phyloP scores from a whole-genome alignment of 352 stramenopile genomes.

The Globisporangium ultimum region DNA sequence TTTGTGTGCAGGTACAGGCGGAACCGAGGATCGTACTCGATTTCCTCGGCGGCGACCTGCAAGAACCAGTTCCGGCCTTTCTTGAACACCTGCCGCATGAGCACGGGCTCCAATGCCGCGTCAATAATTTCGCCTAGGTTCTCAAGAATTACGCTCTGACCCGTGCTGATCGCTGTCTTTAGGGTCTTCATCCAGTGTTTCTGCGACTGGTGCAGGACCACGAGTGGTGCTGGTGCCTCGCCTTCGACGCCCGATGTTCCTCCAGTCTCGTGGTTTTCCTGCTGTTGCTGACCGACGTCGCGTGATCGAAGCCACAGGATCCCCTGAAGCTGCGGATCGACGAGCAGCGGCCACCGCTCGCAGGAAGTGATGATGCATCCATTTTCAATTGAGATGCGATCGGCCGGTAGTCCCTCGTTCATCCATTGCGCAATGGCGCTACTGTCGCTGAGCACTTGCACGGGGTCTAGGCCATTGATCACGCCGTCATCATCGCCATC shows the following conservation, averaged over 20 bases:
- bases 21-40: slow-evolving; percentile 88
- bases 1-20: slow-evolving; percentile 90
- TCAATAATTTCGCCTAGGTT: slow-evolving; percentile 89
- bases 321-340: slow-evolving; percentile 89
- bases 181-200: slow-evolving; percentile 77
- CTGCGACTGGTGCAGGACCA: slow-evolving; percentile 72
- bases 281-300: slow-evolving; percentile 32
- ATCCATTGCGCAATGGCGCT: slow-evolving; percentile 88
- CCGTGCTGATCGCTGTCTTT: slow-evolving; percentile 67
- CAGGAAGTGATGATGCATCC: slow-evolving; percentile 90
- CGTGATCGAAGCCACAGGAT: slow-evolving; percentile 81
- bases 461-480: slow-evolving; percentile 59
- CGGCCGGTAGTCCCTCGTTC: slow-evolving; percentile 88
- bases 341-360: slow-evolving; percentile 85
- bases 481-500: slow-evolving; percentile 4
- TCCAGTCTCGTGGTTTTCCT: not conserved
- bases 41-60: slow-evolving; percentile 84
- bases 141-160: slow-evolving; percentile 88
- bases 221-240: slow-evolving; percentile 25
- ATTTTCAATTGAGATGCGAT: slow-evolving; percentile 92
- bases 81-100: slow-evolving; percentile 85
- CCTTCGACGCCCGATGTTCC: not conserved
- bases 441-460: slow-evolving; percentile 84
- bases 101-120: slow-evolving; percentile 81
- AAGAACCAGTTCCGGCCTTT: slow-evolving; percentile 90